These are phyloP conservation scores for Mycosphaerella sp. DNA, from an alignment of 2,329 filamentous ascomycete genomes.

Conservation along the genomic window DNA sequence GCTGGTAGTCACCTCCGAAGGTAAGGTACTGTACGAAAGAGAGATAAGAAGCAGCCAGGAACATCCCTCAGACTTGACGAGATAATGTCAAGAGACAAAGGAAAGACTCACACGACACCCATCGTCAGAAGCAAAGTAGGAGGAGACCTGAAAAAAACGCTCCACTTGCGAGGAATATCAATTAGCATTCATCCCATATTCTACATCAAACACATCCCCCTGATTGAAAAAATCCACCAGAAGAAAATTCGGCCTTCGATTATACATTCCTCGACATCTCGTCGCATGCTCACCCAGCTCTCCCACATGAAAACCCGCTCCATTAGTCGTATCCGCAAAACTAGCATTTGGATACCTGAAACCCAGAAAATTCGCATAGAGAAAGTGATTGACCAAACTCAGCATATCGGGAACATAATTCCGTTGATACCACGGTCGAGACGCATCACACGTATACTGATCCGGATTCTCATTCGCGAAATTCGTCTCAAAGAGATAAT, in stretches of 20 bases:
- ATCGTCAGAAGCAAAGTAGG: too few relatives aligned
- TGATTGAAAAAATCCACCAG: conserved; percentile 37
- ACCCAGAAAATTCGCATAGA: conserved; percentile 41
- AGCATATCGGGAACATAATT: conserved; percentile 36
- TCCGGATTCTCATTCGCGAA: conserved; percentile 34
- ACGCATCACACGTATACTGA: conserved; percentile 34
- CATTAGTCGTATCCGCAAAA: conserved; percentile 39
- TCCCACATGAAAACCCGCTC: conserved; percentile 35
- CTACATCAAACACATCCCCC: conserved; percentile 27
- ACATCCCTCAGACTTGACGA: too few relatives aligned
- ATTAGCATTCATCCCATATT: conserved; percentile 28
- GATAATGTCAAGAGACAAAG: too few relatives aligned
- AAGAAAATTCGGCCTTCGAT: conserved; percentile 38
- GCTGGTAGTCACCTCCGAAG: too few relatives aligned
- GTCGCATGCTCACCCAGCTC: conserved; percentile 40
- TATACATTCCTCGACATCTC: conserved; percentile 36
- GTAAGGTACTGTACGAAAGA: too few relatives aligned
- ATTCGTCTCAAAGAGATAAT: conserved; percentile 44
- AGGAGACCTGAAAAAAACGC: too few relatives aligned
- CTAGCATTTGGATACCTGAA: conserved; percentile 39
- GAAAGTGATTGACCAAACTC: conserved; percentile 44
- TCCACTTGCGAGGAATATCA: too few relatives aligned
- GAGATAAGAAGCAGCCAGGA: too few relatives aligned
- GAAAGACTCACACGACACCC: too few relatives aligned
- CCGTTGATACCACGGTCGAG: conserved; percentile 37